Percentiles rank a stretch among this genome's conserved stretches.
Evolutionary conservation across 306 rosid genomes (phyloP).

Genomic region (Coriaria nepalensis): DNA sequence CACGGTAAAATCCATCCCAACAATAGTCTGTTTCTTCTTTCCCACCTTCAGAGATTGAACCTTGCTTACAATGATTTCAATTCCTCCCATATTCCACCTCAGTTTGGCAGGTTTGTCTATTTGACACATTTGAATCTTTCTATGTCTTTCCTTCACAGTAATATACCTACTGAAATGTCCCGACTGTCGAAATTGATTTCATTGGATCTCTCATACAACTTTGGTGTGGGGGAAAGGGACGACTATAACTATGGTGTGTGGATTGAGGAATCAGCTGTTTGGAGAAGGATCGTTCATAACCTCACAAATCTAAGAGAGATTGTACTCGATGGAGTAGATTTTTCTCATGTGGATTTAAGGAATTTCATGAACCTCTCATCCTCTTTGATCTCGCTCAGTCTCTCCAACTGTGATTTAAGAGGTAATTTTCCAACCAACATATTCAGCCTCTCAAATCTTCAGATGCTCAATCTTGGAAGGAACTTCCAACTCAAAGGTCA

Average conservation of each 20-base stretch:
- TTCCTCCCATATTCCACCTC: neutral
- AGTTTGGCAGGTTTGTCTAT: neutral
- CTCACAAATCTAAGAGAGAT: too few species aligned
- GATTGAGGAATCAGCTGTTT: neutral
- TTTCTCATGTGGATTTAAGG: too few species aligned
- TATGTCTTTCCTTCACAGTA: neutral
- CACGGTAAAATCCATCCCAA: slow-evolving; percentile 3
- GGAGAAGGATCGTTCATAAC: too few species aligned
- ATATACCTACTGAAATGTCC: neutral
- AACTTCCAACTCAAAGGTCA: slow-evolving; percentile 2
- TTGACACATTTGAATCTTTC: neutral
- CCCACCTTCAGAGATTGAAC: slow-evolving; percentile 1
- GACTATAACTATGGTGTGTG: too few species aligned
- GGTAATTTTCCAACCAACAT: neutral
- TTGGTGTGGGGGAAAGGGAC: too few species aligned
- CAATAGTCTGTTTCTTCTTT: slow-evolving; percentile 5
- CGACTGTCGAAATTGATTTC: neutral
- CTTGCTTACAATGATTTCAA: neutral
- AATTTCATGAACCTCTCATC: slow-evolving; percentile 4
- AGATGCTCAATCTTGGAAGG: accelerated
- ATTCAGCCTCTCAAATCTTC: neutral
- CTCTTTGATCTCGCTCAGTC: slow-evolving; percentile 3
- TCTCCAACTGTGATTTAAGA: accelerated
- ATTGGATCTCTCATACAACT: neutral
- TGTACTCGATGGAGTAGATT: too few species aligned